Evolutionary conservation across 73 alveolate genomes (phyloP).

Genomic region (Paraurostyla sp.): DNA sequence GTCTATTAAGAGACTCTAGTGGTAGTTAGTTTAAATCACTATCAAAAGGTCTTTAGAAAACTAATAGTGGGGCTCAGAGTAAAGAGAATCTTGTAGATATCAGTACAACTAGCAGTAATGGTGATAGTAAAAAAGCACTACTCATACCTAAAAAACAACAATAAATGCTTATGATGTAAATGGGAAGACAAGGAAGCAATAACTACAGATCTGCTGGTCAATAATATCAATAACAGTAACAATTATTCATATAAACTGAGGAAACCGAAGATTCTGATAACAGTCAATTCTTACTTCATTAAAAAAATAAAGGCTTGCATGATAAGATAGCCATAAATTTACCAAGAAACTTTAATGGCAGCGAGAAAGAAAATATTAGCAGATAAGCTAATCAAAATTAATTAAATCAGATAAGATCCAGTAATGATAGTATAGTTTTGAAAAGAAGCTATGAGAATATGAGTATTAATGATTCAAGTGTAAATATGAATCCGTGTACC

Average conservation of each 20-base stretch:
- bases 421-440: slow-evolving; percentile 33
- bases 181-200: not conserved
- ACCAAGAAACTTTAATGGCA: slow-evolving; percentile 17
- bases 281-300: not conserved
- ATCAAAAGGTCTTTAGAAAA: not conserved
- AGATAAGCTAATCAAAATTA: slow-evolving; percentile 36
- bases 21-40: slow-evolving; percentile 32
- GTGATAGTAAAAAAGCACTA: too few relatives aligned
- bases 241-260: slow-evolving; percentile 8
- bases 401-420: slow-evolving; percentile 18
- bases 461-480: slow-evolving; percentile 36
- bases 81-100: slow-evolving; percentile 30
- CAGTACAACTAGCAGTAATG: slow-evolving; percentile 35
- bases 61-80: slow-evolving; percentile 2
- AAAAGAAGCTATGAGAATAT: slow-evolving; percentile 45
- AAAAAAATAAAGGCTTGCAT: slow-evolving; percentile 3
- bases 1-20: slow-evolving; percentile 35
- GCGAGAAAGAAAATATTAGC: slow-evolving; percentile 19
- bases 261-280: slow-evolving; percentile 12
- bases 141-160: too few relatives aligned
- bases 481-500: slow-evolving; percentile 39
- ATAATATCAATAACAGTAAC: too few relatives aligned
- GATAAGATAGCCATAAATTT: slow-evolving; percentile 36
- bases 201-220: slow-evolving; percentile 27
- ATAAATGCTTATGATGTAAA: not conserved